Evolutionary conservation across 345 rosid genomes (phyloP), one percentile per base, ranked within the genome.

Genomic region (Populus davidiana): DNA sequence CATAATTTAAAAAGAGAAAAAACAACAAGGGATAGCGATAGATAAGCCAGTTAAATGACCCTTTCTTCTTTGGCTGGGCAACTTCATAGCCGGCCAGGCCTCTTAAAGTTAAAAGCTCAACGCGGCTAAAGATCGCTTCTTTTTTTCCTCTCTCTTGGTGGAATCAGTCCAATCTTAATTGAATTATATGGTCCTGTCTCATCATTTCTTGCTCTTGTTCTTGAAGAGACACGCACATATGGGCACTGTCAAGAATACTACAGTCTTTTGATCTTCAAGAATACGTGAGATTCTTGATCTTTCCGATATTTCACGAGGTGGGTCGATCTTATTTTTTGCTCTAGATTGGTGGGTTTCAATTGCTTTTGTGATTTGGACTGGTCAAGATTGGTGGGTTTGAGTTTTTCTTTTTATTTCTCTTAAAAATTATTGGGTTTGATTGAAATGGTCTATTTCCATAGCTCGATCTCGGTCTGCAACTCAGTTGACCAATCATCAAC

Each of bases 391-490:
- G 73, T 73, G 85, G 80, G 85, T 74, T 61, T 76, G 82, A 47
- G 71, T 76, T 75, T 68, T 39, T 31, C 64, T 33, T 33, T 23
- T 66, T 59, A 82, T 59, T 68, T 54, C 29, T 77, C 18, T 8
- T 69, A 56, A 35, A 14, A 21, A 23, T 39, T 29, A 77, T 79
- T 80, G 82, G 81, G 81, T 75, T 81, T 61, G 81, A 74, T 81
- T 91, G 95, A 91, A 81, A 94, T 94, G 96, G 92, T 92, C 88
- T 78, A 85, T 94, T 68, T 85, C 83, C 93, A 84, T 78, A 91
- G 82, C 90, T 90, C 97, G 71, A 91, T 90, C 85, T 89, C 98
- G 88, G 92, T 91, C 89, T 84, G 91, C 89, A 85, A 90, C 78
- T 88, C 93, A 77, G 86, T 90, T 76, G 92, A 90, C 90, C 92